Base-by-base conservation (phyloP, 805 yeast species). In the Blastobotrys parvus region DNA sequence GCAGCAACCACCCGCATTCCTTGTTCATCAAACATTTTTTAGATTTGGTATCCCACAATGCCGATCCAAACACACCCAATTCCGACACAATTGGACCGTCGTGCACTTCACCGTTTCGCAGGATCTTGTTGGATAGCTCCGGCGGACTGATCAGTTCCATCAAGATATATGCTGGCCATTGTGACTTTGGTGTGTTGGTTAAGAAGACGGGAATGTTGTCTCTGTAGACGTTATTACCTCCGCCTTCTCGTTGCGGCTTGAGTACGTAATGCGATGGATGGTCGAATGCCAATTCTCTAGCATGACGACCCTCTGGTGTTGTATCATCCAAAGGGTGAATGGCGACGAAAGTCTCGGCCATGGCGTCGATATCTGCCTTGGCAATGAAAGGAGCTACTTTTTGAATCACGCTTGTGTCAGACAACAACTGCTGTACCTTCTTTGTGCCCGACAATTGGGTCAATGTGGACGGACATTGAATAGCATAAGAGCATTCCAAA, bases 191-290 rank as follows among this genome's bases (percentile, higher is more conserved):
- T 8, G 85, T 55, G 0, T 67, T 51, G 10, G 70, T 57, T 54
- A 92, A 64, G 56, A 86, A 90, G 0, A 49, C 67, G 1, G 96
- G 95, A 45, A 92, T 92, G 54, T 86, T 83, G 30, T 78, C 77
- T 56, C 85, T 84, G 64, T 92, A 92, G 43, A 92, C 75, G 60
- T 92, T 92, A 62, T 92, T 88, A 16, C 98, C 98, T 37, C 99
- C 99, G 32, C 99, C 99, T 68, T 92, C 99, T 67, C 99, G 76
- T 64, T 92, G 98, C 3, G 99, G 99, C 58, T 92, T 92, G 54
- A 92, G 70, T 1, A 92, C 99, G 59, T 69, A 92, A 19, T 72
- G 70, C 42, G 75, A 77, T 0, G 96, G 90, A 2, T 62, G 47
- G 48, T 75, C 78, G 38, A 81, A 66, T 1, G 94, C 95, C 36